Base-by-base conservation (phyloP, 78 protist species). In the Cyanophora paradoxa region DNA sequence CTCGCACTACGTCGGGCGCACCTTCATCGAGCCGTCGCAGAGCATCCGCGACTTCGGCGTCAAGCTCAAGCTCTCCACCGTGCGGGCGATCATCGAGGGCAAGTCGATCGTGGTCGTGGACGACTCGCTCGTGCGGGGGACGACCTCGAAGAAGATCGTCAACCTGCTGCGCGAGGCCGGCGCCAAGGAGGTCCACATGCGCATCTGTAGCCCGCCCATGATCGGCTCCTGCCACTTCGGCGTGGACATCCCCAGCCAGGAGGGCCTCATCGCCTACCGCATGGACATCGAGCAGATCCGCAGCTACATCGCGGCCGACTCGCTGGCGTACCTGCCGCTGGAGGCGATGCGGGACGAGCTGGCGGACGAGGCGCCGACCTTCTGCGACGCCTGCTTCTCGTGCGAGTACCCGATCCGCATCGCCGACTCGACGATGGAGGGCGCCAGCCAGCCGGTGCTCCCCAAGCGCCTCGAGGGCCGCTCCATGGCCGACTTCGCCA, bases 381-480 rank as follows among this genome's bases (percentile, higher is more conserved):
- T 61, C 68, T 61, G 68, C 68, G 44, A 42, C 68, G 68, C 68
- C 33, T 61, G 68, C 68, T 61, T 61, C 68, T 34, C 68, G 34
- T 37, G 68, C 16, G 68, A 34, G 50, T 61, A 61, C 42, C 68
- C 68, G 26, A 42, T 61, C 34, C 68, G 44, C 22, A 61, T 61
- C 4, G 68, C 50, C 7, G 13, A 6, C 10, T 36, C 4, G 44
- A 36, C 19, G 30, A 56, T n/a, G 62, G 33, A 2, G 13, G 13
- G 1, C 8, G 33, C 19, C 1, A 7, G n/a, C n/a, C n/a, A n/a
- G n/a, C n/a, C n/a, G n/a, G n/a, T 26, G 33, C 34, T n/a, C 13
- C 26, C 34, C 34, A n/a, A 46, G 54, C 54, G 48, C 48, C 48
- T 6, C 54, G 54, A 46, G 54, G 54, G 6, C 48, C 58, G 30